Percentiles rank a stretch among this genome's conserved stretches.
Conservation (phyloP, 192 early-diverging fungal genomes). For the Coemansia sp. region DNA sequence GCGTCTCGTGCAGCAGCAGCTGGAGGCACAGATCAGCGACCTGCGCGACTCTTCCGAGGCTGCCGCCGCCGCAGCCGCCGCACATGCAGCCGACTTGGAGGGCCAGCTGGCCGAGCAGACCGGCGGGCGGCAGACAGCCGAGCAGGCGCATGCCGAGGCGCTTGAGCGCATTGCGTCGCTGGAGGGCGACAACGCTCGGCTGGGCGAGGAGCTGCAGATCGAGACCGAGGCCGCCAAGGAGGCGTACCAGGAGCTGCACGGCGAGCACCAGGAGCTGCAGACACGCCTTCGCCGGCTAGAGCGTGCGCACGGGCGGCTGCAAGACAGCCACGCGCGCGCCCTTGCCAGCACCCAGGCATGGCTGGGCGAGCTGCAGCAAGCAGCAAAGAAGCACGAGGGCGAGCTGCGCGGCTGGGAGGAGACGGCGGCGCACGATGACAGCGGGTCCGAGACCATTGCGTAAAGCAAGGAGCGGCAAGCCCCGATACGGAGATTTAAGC, state of each 20-base stretch:
- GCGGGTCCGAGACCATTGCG: neutral
- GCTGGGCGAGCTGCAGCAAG: conserved; percentile 41
- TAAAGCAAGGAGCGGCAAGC: too few relatives aligned
- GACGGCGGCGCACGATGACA: neutral
- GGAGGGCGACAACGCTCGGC: conserved; percentile 19
- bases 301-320: conserved; percentile 17
- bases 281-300: conserved; percentile 15
- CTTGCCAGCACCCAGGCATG: conserved; percentile 50
- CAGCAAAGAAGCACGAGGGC: conserved; percentile 19
- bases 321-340: conserved; percentile 20
- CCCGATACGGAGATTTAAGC: too few relatives aligned
- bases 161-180: conserved; percentile 14
- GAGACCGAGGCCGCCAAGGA: conserved; percentile 43
- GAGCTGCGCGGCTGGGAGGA: conserved; percentile 6
- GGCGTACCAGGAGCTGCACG: conserved; percentile 40
- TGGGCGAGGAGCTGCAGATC: conserved; percentile 42
- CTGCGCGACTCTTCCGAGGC: conserved; percentile 2
- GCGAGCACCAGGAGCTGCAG: conserved; percentile 37
- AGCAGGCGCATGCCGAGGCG: conserved; percentile 9
- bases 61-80: conserved; percentile 1
- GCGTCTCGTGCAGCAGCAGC: conserved; percentile 5
- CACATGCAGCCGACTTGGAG: conserved; percentile 4
- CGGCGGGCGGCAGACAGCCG: conserved; percentile 8
- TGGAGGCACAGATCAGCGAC: neutral
- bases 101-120: conserved; percentile 15